Evolutionary conservation across 2,329 filamentous ascomycete genomes (phyloP), one percentile per base, ranked within the genome.

Genomic region (Neonectria coccinea): DNA sequence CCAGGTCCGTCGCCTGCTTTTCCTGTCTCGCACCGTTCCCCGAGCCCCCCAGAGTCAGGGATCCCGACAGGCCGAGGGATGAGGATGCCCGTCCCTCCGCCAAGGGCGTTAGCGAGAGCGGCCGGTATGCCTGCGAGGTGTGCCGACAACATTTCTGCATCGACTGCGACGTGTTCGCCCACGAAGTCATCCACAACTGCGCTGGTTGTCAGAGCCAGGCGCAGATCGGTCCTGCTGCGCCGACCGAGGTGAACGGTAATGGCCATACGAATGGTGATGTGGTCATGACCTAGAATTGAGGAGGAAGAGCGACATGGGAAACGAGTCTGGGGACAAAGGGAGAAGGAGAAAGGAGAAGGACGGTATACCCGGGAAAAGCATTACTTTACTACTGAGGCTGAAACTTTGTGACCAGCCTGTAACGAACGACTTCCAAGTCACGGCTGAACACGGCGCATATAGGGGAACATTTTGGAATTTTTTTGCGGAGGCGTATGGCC

Each of bases 101-200:
- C 18, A 91, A 89, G 74, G 90, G 91, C 1, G 90, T 94, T 47
- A 95, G 92, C 77, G 93, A 97, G 81, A 96, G 92, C 75, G 90
- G 91, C 52, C 84, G 96, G 56, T 99, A 99, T 77, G 92, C 92
- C 64, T 99, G 96, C 77, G 88, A 91, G 70, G 89, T 91, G n/a
- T 99, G 96, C 79, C 81, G 86, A 3, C 90, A 92, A 64, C 95
- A 98, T 80, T 99, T 98, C 77, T 99, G 96, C 83, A 97, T 99
- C 69, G 96, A 99, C 78, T 99, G 96, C 78, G 96, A 99, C 78
- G 89, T 97, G 25, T 97, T 96, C 80, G 92, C 93, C 25, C 96
- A 99, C 77, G 94, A 97, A 80, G 89, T 97, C 12, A 87, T 97
- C 56, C 95, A 99, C 77, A 98, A 98, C 79, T 99, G 96, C 75